Conservation (phyloP, 495 filamentous ascomycete species). For the Venustampulla echinocandica region DNA sequence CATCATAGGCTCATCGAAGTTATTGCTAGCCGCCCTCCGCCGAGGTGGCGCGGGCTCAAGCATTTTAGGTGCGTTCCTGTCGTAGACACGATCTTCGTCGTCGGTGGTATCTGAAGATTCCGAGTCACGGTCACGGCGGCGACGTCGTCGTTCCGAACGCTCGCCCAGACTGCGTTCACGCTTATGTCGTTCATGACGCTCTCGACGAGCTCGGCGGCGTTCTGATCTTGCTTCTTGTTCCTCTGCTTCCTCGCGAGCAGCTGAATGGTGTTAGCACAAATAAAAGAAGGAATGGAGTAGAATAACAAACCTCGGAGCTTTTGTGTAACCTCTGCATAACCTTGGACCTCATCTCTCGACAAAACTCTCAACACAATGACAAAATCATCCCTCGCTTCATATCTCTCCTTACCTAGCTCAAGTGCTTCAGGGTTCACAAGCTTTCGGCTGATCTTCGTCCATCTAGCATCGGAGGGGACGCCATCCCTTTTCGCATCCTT, state of each 20-base stretch:
- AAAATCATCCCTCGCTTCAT: constrained; percentile 70
- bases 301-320: constrained; percentile 58
- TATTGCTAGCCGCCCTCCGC: constrained; percentile 5
- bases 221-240: constrained; percentile 3
- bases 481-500: constrained; percentile 66
- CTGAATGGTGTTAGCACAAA: constrained; percentile 9
- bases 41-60: constrained; percentile 15
- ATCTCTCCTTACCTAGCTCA: constrained; percentile 68
- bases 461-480: constrained; percentile 69
- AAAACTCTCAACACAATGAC: constrained; percentile 79
- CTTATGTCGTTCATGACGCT: constrained; percentile 22
- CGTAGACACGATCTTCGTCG: constrained; percentile 2
- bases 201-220: constrained; percentile 18
- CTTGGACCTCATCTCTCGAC: constrained; percentile 73
- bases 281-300: not conserved
- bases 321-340: constrained; percentile 64
- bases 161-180: constrained; percentile 15
- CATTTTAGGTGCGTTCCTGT: constrained; percentile 9
- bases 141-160: constrained; percentile 1
- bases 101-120: constrained; percentile 14
- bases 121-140: constrained; percentile 3
- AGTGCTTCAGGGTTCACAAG: constrained; percentile 78
- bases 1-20: constrained; percentile 16
- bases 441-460: constrained; percentile 81
- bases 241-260: constrained; percentile 17